These are phyloP conservation scores for Apophysomyces trapeziformis DNA, from an alignment of 371 early-diverging fungal genomes.

Conservation along the genomic window DNA sequence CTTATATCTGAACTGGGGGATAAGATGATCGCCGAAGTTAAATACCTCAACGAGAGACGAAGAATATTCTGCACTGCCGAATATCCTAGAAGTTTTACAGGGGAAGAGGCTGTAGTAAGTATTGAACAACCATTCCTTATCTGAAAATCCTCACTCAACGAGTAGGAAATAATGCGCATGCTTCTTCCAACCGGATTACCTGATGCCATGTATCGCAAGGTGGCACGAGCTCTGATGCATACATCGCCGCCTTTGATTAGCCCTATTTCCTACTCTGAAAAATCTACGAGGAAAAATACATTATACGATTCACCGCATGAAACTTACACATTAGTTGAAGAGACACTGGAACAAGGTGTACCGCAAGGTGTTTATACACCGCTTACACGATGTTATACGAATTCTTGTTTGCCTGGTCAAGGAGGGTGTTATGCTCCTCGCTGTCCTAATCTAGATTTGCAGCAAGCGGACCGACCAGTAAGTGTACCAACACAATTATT, in stretches of 20 bases:
- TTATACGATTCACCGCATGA: constrained; percentile 42
- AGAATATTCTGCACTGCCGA: constrained; percentile 33
- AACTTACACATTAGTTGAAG: constrained; percentile 35
- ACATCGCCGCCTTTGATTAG: constrained; percentile 33
- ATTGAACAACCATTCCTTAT: too few relatives aligned
- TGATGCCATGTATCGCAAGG: constrained; percentile 17
- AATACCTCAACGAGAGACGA: constrained; percentile 19
- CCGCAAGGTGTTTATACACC: constrained; percentile 38
- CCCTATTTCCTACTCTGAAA: constrained; percentile 38
- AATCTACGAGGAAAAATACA: constrained; percentile 39
- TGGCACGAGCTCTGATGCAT: constrained; percentile 37
- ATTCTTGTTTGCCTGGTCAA: constrained; percentile 30
- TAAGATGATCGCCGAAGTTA: constrained; percentile 21
- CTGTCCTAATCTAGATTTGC: constrained; percentile 35
- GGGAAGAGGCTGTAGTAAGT: constrained; percentile 41
- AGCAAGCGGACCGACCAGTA: not conserved
- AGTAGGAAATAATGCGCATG: constrained; percentile 22
- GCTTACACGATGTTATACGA: constrained; percentile 39
- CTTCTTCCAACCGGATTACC: constrained; percentile 18
- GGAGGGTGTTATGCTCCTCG: constrained; percentile 38
- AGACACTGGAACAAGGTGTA: constrained; percentile 15
- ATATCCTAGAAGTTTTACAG: constrained; percentile 38
- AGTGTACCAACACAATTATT: not conserved
- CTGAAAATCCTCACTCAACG: not conserved
- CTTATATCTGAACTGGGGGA: constrained; percentile 22